Base-by-base conservation (phyloP, 768 basidiomycete species). In the Pulveroboletus frians region DNA sequence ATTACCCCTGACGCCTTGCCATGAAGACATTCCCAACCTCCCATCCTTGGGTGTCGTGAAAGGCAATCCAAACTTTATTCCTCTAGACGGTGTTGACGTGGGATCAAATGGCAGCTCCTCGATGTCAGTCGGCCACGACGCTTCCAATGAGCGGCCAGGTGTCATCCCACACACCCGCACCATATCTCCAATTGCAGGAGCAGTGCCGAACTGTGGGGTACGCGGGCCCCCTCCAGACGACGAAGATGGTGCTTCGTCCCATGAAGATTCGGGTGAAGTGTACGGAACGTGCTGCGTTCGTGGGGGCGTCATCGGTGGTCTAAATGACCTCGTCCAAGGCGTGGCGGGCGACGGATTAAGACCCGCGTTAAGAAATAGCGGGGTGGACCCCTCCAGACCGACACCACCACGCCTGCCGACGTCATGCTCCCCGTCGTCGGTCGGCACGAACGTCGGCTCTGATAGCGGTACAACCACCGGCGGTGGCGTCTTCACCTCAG, bases 81-180 rank as follows among this genome's bases (percentile, higher is more conserved):
- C 85, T 38, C 88, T 73, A n/a, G 88, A 89, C 4, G 88, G 88
- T 9, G 88, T 89, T 17, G 85, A 84, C 21, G 82, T 81, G 5
- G 87, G 86, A 63, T 91, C 87, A 59, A 88, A 91, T 1, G 81
- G 78, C 5, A 74, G 70, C 36, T 80, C 80, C 15, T 83, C 80
- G 18, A 66, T 65, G 4, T 49, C 31, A 41, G 54, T 66, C 15
- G 51, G 47, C 32, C 50, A 40, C 23, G 40, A 36, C 4, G 52
- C 41, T 35, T 75, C 74, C 41, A 68, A 62, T 27, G 65, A 68
- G 27, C 68, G 59, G 30, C 71, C 58, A 18, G 76, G 74, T 8
- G 72, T 72, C 23, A 50, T 47, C 1, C 64, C 61, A 56, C 76
- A 74, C 41, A 76, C 64, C 29, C 69, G 70, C 29, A 69, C 68